Evolutionary conservation across 192 early-diverging fungal genomes (phyloP).

Genomic region (Coemansia sp.): DNA sequence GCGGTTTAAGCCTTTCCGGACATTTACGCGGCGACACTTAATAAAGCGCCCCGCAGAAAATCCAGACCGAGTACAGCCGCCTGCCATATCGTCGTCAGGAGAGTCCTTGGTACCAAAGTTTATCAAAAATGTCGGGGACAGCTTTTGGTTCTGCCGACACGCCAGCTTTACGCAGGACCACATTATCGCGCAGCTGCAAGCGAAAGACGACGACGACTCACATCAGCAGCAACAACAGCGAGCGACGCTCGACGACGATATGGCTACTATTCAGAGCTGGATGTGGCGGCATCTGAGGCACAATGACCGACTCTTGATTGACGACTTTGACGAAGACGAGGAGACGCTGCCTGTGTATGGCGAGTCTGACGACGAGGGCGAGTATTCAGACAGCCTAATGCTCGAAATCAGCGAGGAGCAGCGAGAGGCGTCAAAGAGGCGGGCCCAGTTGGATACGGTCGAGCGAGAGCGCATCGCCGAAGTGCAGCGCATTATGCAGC

Average conservation of each 20-base stretch:
- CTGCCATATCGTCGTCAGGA: neutral
- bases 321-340: constrained; percentile 7
- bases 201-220: neutral
- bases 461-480: constrained; percentile 17
- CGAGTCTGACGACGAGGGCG: constrained; percentile 33
- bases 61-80: neutral
- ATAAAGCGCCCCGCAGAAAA: neutral
- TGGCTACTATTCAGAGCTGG: constrained; percentile 2
- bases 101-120: neutral
- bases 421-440: neutral
- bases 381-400: constrained; percentile 20
- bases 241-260: neutral
- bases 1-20: neutral
- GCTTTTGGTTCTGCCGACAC: constrained; percentile 26
- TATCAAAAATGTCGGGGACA: neutral
- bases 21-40: constrained; percentile 1
- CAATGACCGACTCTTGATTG: neutral
- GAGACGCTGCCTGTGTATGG: constrained; percentile 51
- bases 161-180: constrained; percentile 8
- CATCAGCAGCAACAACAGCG: constrained; percentile 4
- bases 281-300: constrained; percentile 7
- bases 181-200: neutral
- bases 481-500: constrained; percentile 9
- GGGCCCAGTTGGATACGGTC: neutral
- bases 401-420: constrained; percentile 32